Percentiles rank a stretch among this genome's conserved stretches.
phyloP scores from a whole-genome alignment of 2,329 filamentous ascomycete genomes.

The Truncatella angustata region DNA sequence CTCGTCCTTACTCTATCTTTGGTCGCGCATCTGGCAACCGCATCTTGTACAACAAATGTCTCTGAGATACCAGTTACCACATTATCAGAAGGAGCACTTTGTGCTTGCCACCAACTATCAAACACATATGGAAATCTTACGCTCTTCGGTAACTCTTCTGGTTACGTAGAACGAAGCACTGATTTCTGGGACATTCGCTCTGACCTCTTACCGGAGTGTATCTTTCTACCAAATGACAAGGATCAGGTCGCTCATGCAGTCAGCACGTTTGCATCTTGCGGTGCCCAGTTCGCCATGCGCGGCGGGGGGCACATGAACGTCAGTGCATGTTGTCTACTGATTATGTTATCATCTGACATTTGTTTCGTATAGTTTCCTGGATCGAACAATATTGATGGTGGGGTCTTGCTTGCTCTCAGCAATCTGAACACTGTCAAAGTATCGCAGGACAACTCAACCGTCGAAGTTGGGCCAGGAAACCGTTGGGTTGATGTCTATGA shows the following conservation, averaged over 20 bases:
- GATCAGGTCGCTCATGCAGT: slow-evolving; percentile 9
- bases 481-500: slow-evolving; percentile 10
- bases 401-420: slow-evolving; percentile 11
- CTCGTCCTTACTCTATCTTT: too few relatives aligned
- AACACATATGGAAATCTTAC: neutral
- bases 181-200: slow-evolving; percentile 12
- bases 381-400: slow-evolving; percentile 12
- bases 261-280: slow-evolving; percentile 7
- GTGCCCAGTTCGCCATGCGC: slow-evolving; percentile 23
- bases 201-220: slow-evolving; percentile 9
- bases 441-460: neutral
- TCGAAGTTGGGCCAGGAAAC: slow-evolving; percentile 7
- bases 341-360: neutral
- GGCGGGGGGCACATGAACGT: slow-evolving; percentile 24
- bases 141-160: neutral
- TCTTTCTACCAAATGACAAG: slow-evolving; percentile 10
- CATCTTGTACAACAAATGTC: too few relatives aligned
- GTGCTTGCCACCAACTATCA: neutral
- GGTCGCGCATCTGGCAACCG: too few relatives aligned
- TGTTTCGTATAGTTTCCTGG: slow-evolving; percentile 23
- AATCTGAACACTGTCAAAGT: slow-evolving; percentile 9
- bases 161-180: neutral
- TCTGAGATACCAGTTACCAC: too few relatives aligned
- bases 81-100: too few relatives aligned
- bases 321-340: neutral